Evolutionary conservation across 108 stramenopile species (phyloP).

Genomic region (Stephanodiscus triporus): DNA sequence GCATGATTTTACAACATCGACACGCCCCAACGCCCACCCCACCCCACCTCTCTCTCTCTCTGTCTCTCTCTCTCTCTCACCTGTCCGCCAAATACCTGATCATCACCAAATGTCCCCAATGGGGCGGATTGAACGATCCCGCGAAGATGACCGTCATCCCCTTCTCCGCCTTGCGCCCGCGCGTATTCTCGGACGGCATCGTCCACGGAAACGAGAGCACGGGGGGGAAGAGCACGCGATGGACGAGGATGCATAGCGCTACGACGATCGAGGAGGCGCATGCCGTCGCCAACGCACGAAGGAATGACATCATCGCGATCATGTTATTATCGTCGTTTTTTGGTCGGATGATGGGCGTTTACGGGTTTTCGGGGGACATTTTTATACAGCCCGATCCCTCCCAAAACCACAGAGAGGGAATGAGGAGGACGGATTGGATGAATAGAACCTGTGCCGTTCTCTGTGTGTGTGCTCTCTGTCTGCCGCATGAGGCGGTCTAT

Average conservation of each 20-base stretch:
- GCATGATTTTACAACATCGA: background rate
- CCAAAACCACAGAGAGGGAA: too few relatives aligned
- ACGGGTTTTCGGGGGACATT: too few relatives aligned
- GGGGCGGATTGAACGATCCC: constrained; percentile 88
- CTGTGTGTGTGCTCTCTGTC: too few relatives aligned
- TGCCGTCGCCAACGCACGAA: background rate
- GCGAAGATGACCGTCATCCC: constrained; percentile 66
- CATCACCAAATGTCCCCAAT: constrained; percentile 83
- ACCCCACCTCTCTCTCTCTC: background rate
- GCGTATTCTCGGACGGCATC: constrained; percentile 19
- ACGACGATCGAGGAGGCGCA: background rate
- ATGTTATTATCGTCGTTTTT: too few relatives aligned
- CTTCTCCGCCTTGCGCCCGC: constrained; percentile 38
- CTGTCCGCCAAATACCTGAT: constrained; percentile 69
- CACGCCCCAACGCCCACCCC: background rate
- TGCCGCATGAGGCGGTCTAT: too few relatives aligned
- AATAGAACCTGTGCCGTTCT: too few relatives aligned
- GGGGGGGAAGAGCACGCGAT: constrained; percentile 43
- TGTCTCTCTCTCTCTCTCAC: constrained; percentile 18
- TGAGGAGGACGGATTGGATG: too few relatives aligned
- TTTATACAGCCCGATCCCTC: too few relatives aligned
- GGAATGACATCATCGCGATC: background rate
- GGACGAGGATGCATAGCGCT: constrained; percentile 17
- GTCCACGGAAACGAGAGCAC: constrained; percentile 51
- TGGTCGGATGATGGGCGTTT: too few relatives aligned